Base-by-base conservation (phyloP, 768 basidiomycete genomes). In the Dentipellis sp. region DNA sequence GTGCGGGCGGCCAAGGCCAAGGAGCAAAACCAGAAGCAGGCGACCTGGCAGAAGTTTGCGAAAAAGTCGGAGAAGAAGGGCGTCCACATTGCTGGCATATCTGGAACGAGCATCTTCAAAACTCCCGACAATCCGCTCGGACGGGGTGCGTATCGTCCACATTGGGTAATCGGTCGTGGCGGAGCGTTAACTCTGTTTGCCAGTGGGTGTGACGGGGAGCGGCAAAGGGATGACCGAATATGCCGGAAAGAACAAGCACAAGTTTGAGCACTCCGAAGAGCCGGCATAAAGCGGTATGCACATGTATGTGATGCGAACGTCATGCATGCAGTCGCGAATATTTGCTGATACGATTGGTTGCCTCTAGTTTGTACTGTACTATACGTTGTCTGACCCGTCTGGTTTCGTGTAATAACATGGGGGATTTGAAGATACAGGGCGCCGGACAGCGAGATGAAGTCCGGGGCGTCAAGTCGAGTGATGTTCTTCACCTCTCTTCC, bases 31-130 rank as follows among this genome's bases (percentile, higher is more conserved):
- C 75, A 75, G 59, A 91, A 92, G 72, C 91, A 94, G 72, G 81
- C 81, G 57, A 84, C 83, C 47, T 95, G 92, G 92, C 91, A 94
- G 73, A 91, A 91, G 73, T 95, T 95, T 74, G 84, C 92, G 19
- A 95, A 94, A 75, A 95, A 95, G 74, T 82, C 84, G 29, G 89
- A 92, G 70, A 92, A 87, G 78, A 94, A 94, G 71, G 92, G 92
- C 9, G 82, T 92, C 35, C 84, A 88, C 67, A 94, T 94, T 56
- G 92, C 92, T 29, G 92, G 92, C 22, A 79, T 91, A 36, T 72
- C 86, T 34, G 93, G 93, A 23, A 92, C 87, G 60, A 93, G 90
- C 64, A 94, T 94, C 61, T 94, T 94, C 78, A 91, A 92, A 74
- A 94, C 91, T 4, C 93, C 93, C 11, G 92, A 93, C 62, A 93